Evolutionary conservation across 2,329 filamentous ascomycete species (phyloP).

Genomic region (Cladorrhinum sp.): DNA sequence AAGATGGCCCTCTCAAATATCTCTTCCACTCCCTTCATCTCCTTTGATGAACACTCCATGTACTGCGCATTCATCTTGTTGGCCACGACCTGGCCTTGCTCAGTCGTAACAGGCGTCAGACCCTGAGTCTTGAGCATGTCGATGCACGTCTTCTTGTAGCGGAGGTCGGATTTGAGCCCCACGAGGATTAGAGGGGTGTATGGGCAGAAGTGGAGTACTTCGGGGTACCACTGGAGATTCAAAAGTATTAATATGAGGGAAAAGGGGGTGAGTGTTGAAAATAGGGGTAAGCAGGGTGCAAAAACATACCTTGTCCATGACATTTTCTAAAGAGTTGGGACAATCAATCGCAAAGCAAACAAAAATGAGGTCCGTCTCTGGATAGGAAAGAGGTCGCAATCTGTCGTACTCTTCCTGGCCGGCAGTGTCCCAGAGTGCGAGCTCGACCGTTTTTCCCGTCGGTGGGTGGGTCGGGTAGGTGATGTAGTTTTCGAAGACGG

Average conservation of each 20-base stretch:
- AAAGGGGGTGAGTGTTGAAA: neutral
- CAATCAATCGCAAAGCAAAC: slow-evolving; percentile 99
- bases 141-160: slow-evolving; percentile 92
- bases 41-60: slow-evolving; percentile 98
- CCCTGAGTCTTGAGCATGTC: slow-evolving; percentile 98
- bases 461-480: slow-evolving; percentile 87
- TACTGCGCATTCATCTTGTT: slow-evolving; percentile 93
- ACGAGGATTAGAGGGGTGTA: slow-evolving; percentile 95
- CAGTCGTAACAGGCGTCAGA: slow-evolving; percentile 86
- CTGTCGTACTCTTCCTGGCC: slow-evolving; percentile 99
- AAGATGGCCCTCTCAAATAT: slow-evolving; percentile 92
- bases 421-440: slow-evolving; percentile 97
- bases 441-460: slow-evolving; percentile 90
- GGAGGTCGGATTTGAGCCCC: slow-evolving; percentile 94
- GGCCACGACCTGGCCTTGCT: slow-evolving; percentile 84
- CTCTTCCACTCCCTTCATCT: slow-evolving; percentile 93
- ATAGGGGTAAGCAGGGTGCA: slow-evolving; percentile 1
- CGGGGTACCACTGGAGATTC: slow-evolving; percentile 90
- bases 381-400: slow-evolving; percentile 91
- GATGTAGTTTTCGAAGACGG: slow-evolving; percentile 99
- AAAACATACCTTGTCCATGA: slow-evolving; percentile 86
- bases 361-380: slow-evolving; percentile 95
- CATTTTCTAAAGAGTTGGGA: slow-evolving; percentile 95
- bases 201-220: slow-evolving; percentile 98
- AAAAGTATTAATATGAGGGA: slow-evolving; percentile 29